Evolutionary conservation across 306 rosid genomes (phyloP).

Genomic region (Dryas octopetala): DNA sequence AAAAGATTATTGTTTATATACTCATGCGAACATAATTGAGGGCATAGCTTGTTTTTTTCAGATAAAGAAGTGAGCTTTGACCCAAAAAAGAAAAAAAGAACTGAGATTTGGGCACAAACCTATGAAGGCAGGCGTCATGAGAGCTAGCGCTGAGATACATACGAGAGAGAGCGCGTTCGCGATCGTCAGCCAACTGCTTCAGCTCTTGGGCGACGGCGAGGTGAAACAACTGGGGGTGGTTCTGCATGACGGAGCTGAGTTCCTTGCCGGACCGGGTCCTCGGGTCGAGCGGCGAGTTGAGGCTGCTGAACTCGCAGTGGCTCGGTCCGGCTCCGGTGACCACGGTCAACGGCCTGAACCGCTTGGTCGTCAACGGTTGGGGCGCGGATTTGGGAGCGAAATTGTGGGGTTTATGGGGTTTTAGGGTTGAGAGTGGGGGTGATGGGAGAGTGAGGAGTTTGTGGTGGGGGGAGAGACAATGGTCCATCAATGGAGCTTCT

Average conservation of each 20-base stretch:
- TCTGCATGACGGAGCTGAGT: conserved; percentile 66
- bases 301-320: conserved; percentile 50
- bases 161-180: conserved; percentile 59
- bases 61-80: neutral
- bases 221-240: conserved; percentile 77
- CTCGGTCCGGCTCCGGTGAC: conserved; percentile 41
- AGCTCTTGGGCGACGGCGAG: conserved; percentile 70
- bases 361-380: neutral
- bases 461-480: conserved; percentile 34
- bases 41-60: too few species aligned
- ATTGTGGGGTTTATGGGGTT: neutral
- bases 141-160: conserved; percentile 45
- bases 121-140: conserved; percentile 70
- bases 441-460: conserved; percentile 18
- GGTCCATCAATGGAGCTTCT: conserved; percentile 35
- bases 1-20: neutral
- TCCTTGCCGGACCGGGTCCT: conserved; percentile 61
- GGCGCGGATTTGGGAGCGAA: neutral
- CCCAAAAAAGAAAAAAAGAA: neutral
- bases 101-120: conserved; percentile 36
- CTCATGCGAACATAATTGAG: neutral
- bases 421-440: conserved; percentile 9
- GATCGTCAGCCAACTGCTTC: conserved; percentile 63
- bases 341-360: conserved; percentile 22
- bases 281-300: conserved; percentile 70